phyloP scores from a whole-genome alignment of 768 basidiomycete genomes.

The Chalciporus sphaerocephalus region DNA sequence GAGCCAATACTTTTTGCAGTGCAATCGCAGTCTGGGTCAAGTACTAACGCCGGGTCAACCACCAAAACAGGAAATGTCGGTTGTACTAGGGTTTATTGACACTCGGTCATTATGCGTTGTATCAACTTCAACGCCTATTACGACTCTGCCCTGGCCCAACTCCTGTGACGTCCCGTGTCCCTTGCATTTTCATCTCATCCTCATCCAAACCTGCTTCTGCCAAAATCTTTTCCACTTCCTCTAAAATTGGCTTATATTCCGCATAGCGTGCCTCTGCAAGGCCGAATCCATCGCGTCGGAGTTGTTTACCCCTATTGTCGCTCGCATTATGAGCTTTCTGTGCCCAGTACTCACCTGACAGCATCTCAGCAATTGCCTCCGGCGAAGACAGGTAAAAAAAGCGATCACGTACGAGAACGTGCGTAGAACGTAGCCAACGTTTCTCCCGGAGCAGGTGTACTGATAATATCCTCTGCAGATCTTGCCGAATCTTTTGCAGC shows the following conservation, averaged over 20 bases:
- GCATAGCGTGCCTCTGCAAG: conserved; percentile 69
- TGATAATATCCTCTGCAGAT: conserved; percentile 65
- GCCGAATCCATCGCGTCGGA: conserved; percentile 73
- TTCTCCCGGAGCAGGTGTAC: conserved; percentile 82
- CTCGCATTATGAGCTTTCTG: conserved; percentile 57
- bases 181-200: conserved; percentile 67
- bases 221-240: conserved; percentile 80
- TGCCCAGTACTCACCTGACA: conserved; percentile 72
- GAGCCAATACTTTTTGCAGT: neutral
- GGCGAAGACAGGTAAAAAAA: neutral
- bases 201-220: conserved; percentile 82
- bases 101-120: neutral
- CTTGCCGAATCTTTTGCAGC: conserved; percentile 49
- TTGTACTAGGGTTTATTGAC: too few relatives aligned
- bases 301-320: conserved; percentile 70
- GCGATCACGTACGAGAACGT: conserved; percentile 56
- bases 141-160: conserved; percentile 48
- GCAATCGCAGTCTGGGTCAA: neutral
- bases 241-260: conserved; percentile 76
- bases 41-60: neutral
- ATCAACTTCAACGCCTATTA: conserved; percentile 36
- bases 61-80: neutral
- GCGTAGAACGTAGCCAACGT: conserved; percentile 80
- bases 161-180: conserved; percentile 38
- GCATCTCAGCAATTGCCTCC: neutral